Conservation (phyloP, 2,329 filamentous ascomycete species). For the Scedosporium minutisporum region DNA sequence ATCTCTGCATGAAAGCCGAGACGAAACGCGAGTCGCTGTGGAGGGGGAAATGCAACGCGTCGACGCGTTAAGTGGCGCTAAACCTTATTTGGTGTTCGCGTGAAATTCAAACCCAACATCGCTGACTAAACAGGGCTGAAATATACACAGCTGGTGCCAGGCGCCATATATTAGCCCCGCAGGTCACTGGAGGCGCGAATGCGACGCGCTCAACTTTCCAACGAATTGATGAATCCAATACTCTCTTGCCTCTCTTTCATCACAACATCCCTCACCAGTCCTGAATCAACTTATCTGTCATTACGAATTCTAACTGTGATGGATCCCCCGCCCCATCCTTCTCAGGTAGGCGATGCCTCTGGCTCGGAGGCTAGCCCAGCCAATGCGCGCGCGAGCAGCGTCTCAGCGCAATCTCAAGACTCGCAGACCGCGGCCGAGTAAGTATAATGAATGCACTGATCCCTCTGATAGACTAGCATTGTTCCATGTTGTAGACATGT, state of each 20-base stretch:
- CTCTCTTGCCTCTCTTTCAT: neutral
- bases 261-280: neutral
- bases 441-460: slow-evolving; percentile 9
- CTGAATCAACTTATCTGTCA: neutral
- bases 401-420: slow-evolving; percentile 48
- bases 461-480: too few relatives aligned
- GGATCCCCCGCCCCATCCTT: slow-evolving; percentile 4
- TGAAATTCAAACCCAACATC: slow-evolving; percentile 1
- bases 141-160: neutral
- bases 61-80: slow-evolving; percentile 37
- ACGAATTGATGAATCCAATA: neutral
- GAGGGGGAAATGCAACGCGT: slow-evolving; percentile 6
- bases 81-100: slow-evolving; percentile 16
- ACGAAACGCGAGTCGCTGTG: slow-evolving; percentile 6
- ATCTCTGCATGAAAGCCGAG: slow-evolving; percentile 6
- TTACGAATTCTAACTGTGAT: slow-evolving; percentile 3
- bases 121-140: neutral
- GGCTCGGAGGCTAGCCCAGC: slow-evolving; percentile 5
- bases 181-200: neutral
- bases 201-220: slow-evolving; percentile 4
- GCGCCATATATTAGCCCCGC: neutral
- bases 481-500: too few relatives aligned
- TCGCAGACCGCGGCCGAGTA: slow-evolving; percentile 69
- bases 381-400: slow-evolving; percentile 42
- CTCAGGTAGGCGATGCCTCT: neutral